These are phyloP conservation scores for Aspergillus cavernicola DNA, from an alignment of 495 filamentous ascomycete genomes.

Conservation along the genomic window DNA sequence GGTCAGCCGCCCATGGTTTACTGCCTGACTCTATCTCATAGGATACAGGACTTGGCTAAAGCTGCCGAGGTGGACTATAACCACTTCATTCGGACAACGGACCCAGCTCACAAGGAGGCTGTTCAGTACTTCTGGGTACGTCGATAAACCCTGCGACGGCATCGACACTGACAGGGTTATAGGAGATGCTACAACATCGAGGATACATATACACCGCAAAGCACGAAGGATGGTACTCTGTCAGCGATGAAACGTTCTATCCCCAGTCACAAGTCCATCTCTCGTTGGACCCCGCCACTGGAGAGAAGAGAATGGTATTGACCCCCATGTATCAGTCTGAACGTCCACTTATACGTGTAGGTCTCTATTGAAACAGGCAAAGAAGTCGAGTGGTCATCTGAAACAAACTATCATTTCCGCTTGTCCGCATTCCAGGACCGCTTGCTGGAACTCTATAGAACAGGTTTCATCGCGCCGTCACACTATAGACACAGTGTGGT, in stretches of 20 bases:
- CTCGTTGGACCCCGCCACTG: constrained; percentile 72
- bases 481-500: constrained; percentile 66
- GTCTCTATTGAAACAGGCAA: constrained; percentile 81
- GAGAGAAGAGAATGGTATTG: constrained; percentile 68
- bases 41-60: constrained; percentile 57
- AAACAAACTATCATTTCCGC: constrained; percentile 92
- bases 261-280: constrained; percentile 70
- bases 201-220: constrained; percentile 81
- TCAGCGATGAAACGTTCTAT: constrained; percentile 95
- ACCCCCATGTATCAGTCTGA: neutral
- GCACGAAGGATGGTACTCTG: constrained; percentile 94
- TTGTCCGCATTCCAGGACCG: constrained; percentile 73
- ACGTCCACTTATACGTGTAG: constrained; percentile 20
- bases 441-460: constrained; percentile 72
- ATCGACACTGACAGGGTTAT: constrained; percentile 9
- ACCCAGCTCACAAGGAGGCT: constrained; percentile 72
- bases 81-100: constrained; percentile 88
- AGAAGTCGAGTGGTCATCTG: constrained; percentile 92
- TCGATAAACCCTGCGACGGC: neutral
- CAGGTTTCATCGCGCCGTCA: constrained; percentile 69
- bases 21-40: neutral
- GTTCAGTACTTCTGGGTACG: constrained; percentile 88
- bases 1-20: constrained; percentile 19
- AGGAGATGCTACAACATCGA: constrained; percentile 64
- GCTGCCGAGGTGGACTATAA: constrained; percentile 67